Evolutionary conservation across 768 basidiomycete genomes (phyloP).

Genomic region (Coprinellus micaceus): DNA sequence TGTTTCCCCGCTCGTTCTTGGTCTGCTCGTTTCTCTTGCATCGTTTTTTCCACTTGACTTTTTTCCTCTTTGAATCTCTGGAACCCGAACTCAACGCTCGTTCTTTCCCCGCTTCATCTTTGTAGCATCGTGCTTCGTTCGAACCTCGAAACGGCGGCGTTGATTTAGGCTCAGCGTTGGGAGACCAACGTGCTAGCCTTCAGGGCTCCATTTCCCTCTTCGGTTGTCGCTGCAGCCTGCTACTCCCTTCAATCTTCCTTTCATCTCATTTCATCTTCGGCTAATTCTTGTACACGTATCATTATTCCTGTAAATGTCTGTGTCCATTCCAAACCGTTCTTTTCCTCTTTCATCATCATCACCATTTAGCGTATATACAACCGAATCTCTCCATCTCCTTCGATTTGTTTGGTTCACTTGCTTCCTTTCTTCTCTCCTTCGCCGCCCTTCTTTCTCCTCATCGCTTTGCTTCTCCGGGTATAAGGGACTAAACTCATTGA

Average conservation of each 20-base stretch:
- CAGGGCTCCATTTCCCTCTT: not conserved
- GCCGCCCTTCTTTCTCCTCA: slow-evolving; percentile 13
- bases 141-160: slow-evolving; percentile 61
- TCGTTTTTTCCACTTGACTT: slow-evolving; percentile 15
- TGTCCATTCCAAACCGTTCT: slow-evolving; percentile 12
- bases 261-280: slow-evolving; percentile 7
- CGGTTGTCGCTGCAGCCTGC: not conserved
- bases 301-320: slow-evolving; percentile 7
- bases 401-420: too few species aligned
- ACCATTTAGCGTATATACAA: too few species aligned
- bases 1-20: slow-evolving; percentile 11
- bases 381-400: too few species aligned
- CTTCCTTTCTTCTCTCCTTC: not conserved
- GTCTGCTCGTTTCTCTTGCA: slow-evolving; percentile 19
- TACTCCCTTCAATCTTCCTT: slow-evolving; percentile 1
- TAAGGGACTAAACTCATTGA: slow-evolving; percentile 18
- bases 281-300: not conserved
- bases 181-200: too few species aligned
- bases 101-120: slow-evolving; percentile 21
- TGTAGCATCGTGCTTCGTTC: slow-evolving; percentile 65
- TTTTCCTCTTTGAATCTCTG: not conserved
- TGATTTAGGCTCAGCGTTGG: slow-evolving; percentile 43
- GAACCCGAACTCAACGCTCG: slow-evolving; percentile 28
- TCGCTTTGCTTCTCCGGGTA: slow-evolving; percentile 11
- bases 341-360: not conserved